Base-by-base conservation (phyloP, 2,329 filamentous ascomycete species). In the Domatiomyces catenatus region DNA sequence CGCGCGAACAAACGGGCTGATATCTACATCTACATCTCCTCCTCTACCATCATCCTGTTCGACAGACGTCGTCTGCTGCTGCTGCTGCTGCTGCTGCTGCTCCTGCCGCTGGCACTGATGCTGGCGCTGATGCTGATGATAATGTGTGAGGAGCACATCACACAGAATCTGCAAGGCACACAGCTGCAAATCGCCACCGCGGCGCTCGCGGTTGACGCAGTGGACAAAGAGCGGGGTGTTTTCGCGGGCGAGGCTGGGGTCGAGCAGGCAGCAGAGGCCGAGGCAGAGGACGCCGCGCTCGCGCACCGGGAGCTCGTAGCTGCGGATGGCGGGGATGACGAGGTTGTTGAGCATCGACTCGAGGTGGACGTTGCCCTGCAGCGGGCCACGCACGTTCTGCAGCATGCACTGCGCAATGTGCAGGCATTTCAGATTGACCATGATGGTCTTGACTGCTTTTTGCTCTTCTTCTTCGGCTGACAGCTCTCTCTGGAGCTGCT, bases 391-490 rank as follows among this genome's bases (percentile, higher is more conserved):
- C 8, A 98, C 86, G 62, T 96, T 94, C 63, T 93, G 82, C 48
- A 98, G 76, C 85, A 96, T 94, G 72, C 88, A 96, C 66, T 95
- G 87, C 22, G 93, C 89, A 58, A 98, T 95, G 63, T 95, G 86
- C 54, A 98, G 75, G 66, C 92, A 96, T 69, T 96, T 96, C 79
- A 95, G 89, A 71, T 96, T 96, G 65, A 96, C 84, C 72, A 95
- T 81, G 63, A 95, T 92, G 68, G 95, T 88, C 57, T 80, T 82
- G 58, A 95, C 80, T 1, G 85, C 86, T 69, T 89, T 93, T 46
- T 74, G 73, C 57, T 79, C 76, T 48, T 79, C 75, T 47, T 59
- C 55, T 53, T 56, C 54, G 19, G 50, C 54, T 5, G 54, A 54
- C 39, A 54, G 49, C 22, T 24, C 22, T 24, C 22, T 3, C 6